Evolutionary conservation across 1,284 basidiomycete genomes (phyloP), one percentile per base, ranked within the genome.

Genomic region (Chondrostereum purpureum): DNA sequence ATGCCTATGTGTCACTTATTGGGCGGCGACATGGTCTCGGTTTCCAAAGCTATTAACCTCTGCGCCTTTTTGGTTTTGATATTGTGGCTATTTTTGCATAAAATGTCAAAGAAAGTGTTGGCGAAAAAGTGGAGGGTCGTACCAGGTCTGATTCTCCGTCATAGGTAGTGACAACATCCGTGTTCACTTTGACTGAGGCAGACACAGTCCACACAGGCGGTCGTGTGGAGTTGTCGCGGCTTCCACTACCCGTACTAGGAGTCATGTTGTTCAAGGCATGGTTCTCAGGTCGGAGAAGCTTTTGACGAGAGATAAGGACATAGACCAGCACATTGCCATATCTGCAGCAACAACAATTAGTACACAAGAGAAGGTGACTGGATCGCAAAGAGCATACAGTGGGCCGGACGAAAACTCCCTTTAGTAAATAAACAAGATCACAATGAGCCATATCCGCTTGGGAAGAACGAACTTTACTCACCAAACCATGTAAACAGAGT

Each of bases 401-500:
- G 33, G 33, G 13, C 33, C 33, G 5, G 33, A 34, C 16, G 33
- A 13, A 34, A 34, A 34, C 16, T 3, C n/a, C 33, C 33, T 34
- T 13, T 34, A 34, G 5, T n/a, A n/a, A n/a, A n/a, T n/a, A n/a
- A n/a, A n/a, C n/a, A n/a, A n/a, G n/a, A n/a, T n/a, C n/a, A n/a
- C n/a, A 34, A 16, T 16, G 33, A 16, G 13, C 33, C 13, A 16
- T 4, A 13, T 2, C 3, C 5, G 16, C 13, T 6, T 42, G 2
- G 17, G 2, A 18, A 42, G 4, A 42, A 24, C 19, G 16, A 5
- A 4, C 21, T 12, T 22, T 17, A 23, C 42, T 38, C 42, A 43
- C 42, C 42, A 43, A 14, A 43, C 42, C 31, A 34, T 38, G 14
- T 43, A 43, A 4, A 19, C 31, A 11, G 42, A 38, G 42, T 17